Evolutionary conservation across 257 asterid species (phyloP).

Genomic region (Gentiana dahurica): DNA sequence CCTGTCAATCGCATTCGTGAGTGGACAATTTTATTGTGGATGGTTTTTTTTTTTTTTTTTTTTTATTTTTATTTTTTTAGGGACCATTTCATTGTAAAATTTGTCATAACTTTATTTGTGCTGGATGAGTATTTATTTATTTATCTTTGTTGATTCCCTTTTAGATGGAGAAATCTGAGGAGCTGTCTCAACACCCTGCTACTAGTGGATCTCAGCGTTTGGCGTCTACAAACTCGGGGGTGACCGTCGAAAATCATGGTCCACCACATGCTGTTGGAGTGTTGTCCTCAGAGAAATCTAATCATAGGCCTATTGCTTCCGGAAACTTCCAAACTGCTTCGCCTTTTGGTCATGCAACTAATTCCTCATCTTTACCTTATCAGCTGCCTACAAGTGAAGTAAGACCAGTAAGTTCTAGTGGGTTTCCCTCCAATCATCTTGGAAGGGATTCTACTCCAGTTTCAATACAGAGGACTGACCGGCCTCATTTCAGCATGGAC

Average conservation of each 20-base stretch:
- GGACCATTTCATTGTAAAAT: neutral
- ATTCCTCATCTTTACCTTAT: conserved; percentile 46
- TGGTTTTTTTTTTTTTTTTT: too few species aligned
- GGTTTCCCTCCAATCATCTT: conserved; percentile 41
- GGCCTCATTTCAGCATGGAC: conserved; percentile 53
- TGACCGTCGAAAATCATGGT: conserved; percentile 41
- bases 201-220: conserved; percentile 38
- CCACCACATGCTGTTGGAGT: conserved; percentile 31
- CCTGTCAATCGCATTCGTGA: too few species aligned
- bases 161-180: conserved; percentile 78
- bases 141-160: conserved; percentile 10
- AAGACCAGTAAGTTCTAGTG: conserved; percentile 46
- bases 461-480: conserved; percentile 49
- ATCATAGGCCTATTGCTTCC: conserved; percentile 34
- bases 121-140: neutral
- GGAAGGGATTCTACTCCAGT: conserved; percentile 33
- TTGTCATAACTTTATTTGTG: neutral
- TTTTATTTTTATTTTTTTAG: too few species aligned
- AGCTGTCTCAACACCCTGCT: conserved; percentile 36
- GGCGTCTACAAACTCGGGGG: conserved; percentile 29
- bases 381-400: conserved; percentile 94
- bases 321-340: conserved; percentile 42
- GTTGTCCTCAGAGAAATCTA: conserved; percentile 48
- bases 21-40: too few species aligned
- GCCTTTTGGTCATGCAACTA: conserved; percentile 35